phyloP scores from a whole-genome alignment of 306 rosid genomes.

The Quercus variabilis region DNA sequence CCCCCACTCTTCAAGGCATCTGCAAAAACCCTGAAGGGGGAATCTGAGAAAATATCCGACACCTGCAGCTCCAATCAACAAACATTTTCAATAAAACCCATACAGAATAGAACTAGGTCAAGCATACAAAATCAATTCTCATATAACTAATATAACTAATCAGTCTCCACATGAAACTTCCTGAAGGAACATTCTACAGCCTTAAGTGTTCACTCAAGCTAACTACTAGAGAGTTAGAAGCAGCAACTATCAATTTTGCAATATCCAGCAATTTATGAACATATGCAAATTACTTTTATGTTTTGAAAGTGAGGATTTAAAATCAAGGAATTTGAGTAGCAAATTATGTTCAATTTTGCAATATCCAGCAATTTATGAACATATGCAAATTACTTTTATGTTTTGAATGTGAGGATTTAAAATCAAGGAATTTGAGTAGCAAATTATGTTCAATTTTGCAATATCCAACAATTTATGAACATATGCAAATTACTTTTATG shows the following conservation, averaged over 20 bases:
- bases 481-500: background rate
- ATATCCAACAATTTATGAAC: background rate
- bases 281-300: background rate
- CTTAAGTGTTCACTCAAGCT: background rate
- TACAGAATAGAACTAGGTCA: background rate
- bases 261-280: background rate
- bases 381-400: background rate
- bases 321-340: background rate
- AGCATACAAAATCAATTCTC: slow-evolving; percentile 6
- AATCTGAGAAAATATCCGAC: slow-evolving; percentile 69
- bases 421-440: background rate
- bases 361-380: background rate
- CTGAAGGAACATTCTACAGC: background rate
- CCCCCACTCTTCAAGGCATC: slow-evolving; percentile 76
- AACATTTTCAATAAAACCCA: background rate
- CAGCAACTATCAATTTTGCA: background rate
- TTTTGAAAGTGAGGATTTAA: background rate
- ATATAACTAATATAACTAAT: background rate
- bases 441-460: background rate
- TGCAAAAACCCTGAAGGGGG: slow-evolving; percentile 79
- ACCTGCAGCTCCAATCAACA: slow-evolving; percentile 53
- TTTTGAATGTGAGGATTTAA: background rate
- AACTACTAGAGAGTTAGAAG: background rate
- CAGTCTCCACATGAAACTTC: background rate
- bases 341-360: background rate